These are phyloP conservation scores for Colletotrichum ledebouriae DNA, from an alignment of 2,329 filamentous ascomycete genomes.

Conservation along the genomic window DNA sequence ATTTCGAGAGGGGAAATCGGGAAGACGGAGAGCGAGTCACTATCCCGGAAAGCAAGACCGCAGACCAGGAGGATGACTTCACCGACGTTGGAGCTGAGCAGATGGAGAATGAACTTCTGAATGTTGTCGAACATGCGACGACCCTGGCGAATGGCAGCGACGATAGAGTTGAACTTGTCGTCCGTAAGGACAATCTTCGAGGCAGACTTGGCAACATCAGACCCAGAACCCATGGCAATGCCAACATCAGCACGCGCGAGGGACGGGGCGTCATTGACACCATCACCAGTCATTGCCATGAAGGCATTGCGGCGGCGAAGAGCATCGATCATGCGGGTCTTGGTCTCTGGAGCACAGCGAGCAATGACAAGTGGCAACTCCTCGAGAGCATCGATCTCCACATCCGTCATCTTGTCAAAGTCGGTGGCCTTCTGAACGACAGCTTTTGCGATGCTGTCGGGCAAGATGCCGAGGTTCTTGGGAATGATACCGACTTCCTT, in stretches of 20 bases:
- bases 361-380: constrained; percentile 86
- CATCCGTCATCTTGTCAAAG: constrained; percentile 82
- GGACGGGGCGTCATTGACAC: constrained; percentile 88
- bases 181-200: constrained; percentile 86
- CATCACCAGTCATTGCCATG: constrained; percentile 90
- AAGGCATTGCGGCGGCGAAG: constrained; percentile 82
- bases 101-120: constrained; percentile 86
- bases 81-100: constrained; percentile 85
- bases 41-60: constrained; percentile 85
- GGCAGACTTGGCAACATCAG: constrained; percentile 87
- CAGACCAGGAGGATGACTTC: constrained; percentile 86
- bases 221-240: constrained; percentile 91
- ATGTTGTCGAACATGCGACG: constrained; percentile 91
- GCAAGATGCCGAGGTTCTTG: constrained; percentile 69
- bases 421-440: constrained; percentile 82
- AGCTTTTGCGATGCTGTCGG: constrained; percentile 72
- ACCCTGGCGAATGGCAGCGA: constrained; percentile 85
- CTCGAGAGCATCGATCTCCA: constrained; percentile 80
- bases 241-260: constrained; percentile 86
- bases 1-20: constrained; percentile 89
- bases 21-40: constrained; percentile 80
- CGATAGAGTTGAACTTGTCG: constrained; percentile 90
- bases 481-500: constrained; percentile 83
- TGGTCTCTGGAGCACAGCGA: constrained; percentile 86
- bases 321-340: constrained; percentile 92